Evolutionary conservation across 2,329 filamentous ascomycete genomes (phyloP).

Genomic region (Colletotrichum lini): DNA sequence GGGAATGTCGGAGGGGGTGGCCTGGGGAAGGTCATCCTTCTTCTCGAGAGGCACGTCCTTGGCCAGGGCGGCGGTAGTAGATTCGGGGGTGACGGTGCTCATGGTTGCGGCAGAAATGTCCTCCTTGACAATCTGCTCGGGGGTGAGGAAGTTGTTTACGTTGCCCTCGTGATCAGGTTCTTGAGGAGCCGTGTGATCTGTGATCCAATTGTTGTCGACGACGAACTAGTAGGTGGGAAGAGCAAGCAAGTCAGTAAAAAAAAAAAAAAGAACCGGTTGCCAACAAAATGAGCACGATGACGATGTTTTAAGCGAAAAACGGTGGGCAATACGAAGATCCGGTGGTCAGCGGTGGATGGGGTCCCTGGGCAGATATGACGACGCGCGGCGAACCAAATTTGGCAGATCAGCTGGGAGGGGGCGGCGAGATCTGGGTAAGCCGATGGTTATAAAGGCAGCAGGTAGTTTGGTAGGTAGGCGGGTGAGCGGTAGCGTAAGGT

Average conservation of each 20-base stretch:
- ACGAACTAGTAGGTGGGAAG: constrained; percentile 78
- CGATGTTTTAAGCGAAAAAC: constrained; percentile 36
- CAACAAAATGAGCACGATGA: constrained; percentile 22
- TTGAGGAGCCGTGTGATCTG: constrained; percentile 83
- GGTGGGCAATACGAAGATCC: constrained; percentile 31
- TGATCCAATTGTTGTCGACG: constrained; percentile 91
- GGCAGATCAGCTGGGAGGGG: constrained; percentile 22
- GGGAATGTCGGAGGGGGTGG: constrained; percentile 56
- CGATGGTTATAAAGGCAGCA: constrained; percentile 37
- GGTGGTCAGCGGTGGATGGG: constrained; percentile 27
- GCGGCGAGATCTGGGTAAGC: constrained; percentile 34
- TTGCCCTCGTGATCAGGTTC: constrained; percentile 88
- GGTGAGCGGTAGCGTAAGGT: constrained; percentile 15
- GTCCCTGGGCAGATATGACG: constrained; percentile 40
- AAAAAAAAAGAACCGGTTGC: background rate
- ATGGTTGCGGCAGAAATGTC: constrained; percentile 66
- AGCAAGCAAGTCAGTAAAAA: constrained; percentile 38
- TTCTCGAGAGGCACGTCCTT: constrained; percentile 59
- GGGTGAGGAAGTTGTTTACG: constrained; percentile 91
- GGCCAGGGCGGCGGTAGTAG: constrained; percentile 80
- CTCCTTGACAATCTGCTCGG: constrained; percentile 75
- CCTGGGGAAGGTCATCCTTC: constrained; percentile 36
- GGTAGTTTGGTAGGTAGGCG: no score
- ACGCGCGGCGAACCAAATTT: constrained; percentile 33
- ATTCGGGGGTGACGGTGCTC: constrained; percentile 78